phyloP scores from a whole-genome alignment of 23 red algal genomes.

The Pyropia yezoensis region DNA sequence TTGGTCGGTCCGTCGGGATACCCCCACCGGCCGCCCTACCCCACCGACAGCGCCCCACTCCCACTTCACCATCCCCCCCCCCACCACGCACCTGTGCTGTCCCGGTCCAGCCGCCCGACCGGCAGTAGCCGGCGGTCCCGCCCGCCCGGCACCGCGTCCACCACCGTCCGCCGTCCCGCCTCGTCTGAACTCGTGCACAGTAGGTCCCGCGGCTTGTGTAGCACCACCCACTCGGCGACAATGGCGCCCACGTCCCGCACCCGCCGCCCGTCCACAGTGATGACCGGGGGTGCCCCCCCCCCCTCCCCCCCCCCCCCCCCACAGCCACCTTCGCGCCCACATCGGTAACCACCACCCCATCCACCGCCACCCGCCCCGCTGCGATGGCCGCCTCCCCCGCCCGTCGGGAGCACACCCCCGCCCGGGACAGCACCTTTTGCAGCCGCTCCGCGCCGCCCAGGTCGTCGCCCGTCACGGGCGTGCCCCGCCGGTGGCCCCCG shows the following conservation, averaged over 20 bases:
- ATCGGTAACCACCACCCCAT: conserved; percentile 21
- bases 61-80: no score
- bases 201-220: no score
- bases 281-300: no score
- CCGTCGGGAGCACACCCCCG: conserved; percentile 59
- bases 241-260: no score
- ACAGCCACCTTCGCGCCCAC: neutral
- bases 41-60: no score
- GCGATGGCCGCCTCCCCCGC: conserved; percentile 52
- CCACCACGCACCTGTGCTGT: neutral
- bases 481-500: no score
- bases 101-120: conserved; percentile 31
- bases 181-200: neutral
- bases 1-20: no score
- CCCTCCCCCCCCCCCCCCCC: no score
- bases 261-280: no score
- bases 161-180: conserved; percentile 1
- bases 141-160: neutral
- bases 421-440: conserved; percentile 62
- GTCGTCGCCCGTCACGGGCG: no score
- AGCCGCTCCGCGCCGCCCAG: conserved; percentile 20
- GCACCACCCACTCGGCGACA: no score
- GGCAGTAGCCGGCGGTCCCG: conserved; percentile 5
- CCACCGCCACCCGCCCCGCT: conserved; percentile 41
- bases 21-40: no score